Conservation (phyloP, 495 filamentous ascomycete species). For the Xylaria scruposa region DNA sequence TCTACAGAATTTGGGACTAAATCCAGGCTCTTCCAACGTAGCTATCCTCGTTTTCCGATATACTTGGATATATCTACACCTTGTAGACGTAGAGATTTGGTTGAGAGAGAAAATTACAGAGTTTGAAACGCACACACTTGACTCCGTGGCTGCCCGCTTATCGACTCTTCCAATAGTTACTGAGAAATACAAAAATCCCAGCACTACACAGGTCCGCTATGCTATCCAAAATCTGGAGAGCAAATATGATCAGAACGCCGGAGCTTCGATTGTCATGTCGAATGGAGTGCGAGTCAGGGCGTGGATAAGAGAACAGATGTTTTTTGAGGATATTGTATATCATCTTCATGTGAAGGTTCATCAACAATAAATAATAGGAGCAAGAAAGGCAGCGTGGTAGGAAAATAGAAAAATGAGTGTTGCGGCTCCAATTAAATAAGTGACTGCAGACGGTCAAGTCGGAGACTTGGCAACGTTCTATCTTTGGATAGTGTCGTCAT, state of each 20-base stretch:
- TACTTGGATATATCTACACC: not conserved
- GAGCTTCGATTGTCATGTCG: not conserved
- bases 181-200: not conserved
- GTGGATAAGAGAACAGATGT: not conserved
- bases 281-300: not conserved
- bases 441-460: too few relatives aligned
- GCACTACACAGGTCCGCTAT: not conserved
- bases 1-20: not conserved
- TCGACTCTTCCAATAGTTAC: not conserved
- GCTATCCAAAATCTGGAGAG: not conserved
- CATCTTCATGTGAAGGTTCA: conserved; percentile 32
- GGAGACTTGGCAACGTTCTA: too few relatives aligned
- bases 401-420: too few relatives aligned
- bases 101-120: not conserved
- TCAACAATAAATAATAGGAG: not conserved
- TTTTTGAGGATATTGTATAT: conserved; percentile 6
- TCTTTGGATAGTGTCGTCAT: too few relatives aligned
- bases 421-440: too few relatives aligned
- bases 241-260: not conserved
- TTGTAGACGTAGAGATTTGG: not conserved
- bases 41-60: not conserved
- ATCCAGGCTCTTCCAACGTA: not conserved
- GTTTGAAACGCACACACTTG: too few relatives aligned
- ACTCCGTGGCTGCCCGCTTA: not conserved
- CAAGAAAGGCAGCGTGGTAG: too few relatives aligned